Base-by-base conservation (phyloP, 1,284 basidiomycete genomes). In the Volvariella volvacea region DNA sequence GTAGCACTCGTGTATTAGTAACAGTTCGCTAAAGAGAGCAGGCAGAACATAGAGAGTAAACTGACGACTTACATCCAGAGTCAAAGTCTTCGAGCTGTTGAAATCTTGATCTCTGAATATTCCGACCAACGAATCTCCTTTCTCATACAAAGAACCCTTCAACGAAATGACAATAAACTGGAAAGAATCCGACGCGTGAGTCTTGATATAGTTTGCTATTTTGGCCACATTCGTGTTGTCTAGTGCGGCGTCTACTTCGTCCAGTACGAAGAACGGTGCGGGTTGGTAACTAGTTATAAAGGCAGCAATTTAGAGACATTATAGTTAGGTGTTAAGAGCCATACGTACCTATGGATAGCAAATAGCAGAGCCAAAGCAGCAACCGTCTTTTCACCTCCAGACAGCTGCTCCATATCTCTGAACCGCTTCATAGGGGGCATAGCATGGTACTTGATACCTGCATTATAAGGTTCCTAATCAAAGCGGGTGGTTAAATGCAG, bases 381-480 rank as follows among this genome's bases (percentile, higher is more conserved):
- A 50, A 99, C 95, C 0, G 95, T 98, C 71, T 98, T 98, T 63
- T 99, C 96, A 19, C 96, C 96, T 43, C 95, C 96, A 0, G 93
- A 98, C 3, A 99, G 72, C 61, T 98, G 94, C 49, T 98, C 94
- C 89, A 99, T 99, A 62, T 99, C 96, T 52, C 94, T 80, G 75
- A 99, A 99, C 4, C 93, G 88, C 64, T 99, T 99, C 83, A 98
- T 95, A 0, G 94, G 94, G 0, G 95, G 95, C 90, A 99, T 99
- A 1, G 94, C 93, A 61, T 97, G 94, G 61, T 98, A 99, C 64
- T 95, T 96, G 67, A 99, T 91, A 46, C 95, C 96, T 21, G 85
- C 88, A 19, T 80, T 77, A 57, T 99, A 99, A 0, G 96, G 96
- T 73, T 99, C 96, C 88, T 96, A 50, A 21, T 21, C 16, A n/a